A percentile compares a stretch with the other conserved stretches of the same genome.
Evolutionary conservation across 176 grass and related monocot species (phyloP).

Genomic region (Eragrostis curvula): DNA sequence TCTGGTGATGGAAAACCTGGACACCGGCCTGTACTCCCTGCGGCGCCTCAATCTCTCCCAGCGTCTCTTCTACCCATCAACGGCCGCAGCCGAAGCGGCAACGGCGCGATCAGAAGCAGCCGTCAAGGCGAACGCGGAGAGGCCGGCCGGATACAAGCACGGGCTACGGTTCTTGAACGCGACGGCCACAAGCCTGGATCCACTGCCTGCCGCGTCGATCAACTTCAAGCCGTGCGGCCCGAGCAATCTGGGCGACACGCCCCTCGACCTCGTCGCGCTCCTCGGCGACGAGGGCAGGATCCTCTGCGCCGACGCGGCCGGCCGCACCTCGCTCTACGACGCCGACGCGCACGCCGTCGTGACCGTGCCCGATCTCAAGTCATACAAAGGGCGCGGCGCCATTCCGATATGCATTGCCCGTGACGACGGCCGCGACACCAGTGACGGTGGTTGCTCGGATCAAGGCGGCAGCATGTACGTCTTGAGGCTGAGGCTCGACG

Average conservation of each 20-base stretch:
- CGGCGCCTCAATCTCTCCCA: background rate
- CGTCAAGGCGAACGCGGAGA: background rate
- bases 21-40: background rate
- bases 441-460: background rate
- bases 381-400: background rate
- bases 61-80: conserved; percentile 16
- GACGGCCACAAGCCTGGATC: background rate
- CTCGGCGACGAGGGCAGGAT: conserved; percentile 1
- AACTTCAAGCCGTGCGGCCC: background rate
- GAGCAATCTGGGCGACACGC: background rate
- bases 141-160: background rate
- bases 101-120: background rate
- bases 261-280: background rate
- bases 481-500: background rate
- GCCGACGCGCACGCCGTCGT: background rate
- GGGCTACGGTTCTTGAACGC: background rate
- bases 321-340: background rate
- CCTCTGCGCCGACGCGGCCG: background rate
- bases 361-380: background rate
- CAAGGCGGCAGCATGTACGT: background rate
- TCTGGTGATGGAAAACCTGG: background rate
- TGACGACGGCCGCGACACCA: background rate
- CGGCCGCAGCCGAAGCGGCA: background rate
- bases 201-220: background rate
- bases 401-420: background rate